These are phyloP conservation scores for Bipolaris bicolor DNA, from an alignment of 2,329 filamentous ascomycete species.

Conservation along the genomic window DNA sequence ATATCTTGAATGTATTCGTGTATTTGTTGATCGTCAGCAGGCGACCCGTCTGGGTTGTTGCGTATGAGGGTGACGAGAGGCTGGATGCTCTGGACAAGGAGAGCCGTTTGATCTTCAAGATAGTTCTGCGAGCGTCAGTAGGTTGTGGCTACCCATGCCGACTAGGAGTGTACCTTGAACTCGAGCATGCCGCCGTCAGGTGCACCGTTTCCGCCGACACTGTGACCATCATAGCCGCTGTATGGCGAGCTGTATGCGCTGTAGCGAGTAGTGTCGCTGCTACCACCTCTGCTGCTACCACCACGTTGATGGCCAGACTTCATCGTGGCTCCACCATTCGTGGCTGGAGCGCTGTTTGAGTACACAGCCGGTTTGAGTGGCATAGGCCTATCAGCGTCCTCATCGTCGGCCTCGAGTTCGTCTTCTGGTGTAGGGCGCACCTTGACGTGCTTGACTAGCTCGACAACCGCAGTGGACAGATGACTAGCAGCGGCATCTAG, in stretches of 20 bases:
- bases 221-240: constrained; percentile 45
- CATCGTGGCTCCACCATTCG: constrained; percentile 15
- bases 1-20: constrained; percentile 74
- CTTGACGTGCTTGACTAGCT: constrained; percentile 82
- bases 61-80: constrained; percentile 75
- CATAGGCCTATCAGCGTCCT: constrained; percentile 52
- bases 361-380: constrained; percentile 35
- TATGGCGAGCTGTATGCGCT: constrained; percentile 47
- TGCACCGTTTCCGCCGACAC: constrained; percentile 34
- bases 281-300: constrained; percentile 47
- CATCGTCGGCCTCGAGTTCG: constrained; percentile 76
- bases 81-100: constrained; percentile 80
- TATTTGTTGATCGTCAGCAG: constrained; percentile 57
- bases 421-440: constrained; percentile 76
- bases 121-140: constrained; percentile 63
- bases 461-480: constrained; percentile 82
- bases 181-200: constrained; percentile 57
- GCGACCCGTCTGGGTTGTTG: constrained; percentile 40
- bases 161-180: constrained; percentile 60
- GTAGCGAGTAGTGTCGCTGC: constrained; percentile 44
- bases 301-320: constrained; percentile 28
- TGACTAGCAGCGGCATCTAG: constrained; percentile 93
- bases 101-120: constrained; percentile 80
- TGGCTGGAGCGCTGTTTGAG: constrained; percentile 25
- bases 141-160: constrained; percentile 8